Evolutionary conservation across 2,329 filamentous ascomycete genomes (phyloP).

Genomic region (Chaetoscypha palmicola): DNA sequence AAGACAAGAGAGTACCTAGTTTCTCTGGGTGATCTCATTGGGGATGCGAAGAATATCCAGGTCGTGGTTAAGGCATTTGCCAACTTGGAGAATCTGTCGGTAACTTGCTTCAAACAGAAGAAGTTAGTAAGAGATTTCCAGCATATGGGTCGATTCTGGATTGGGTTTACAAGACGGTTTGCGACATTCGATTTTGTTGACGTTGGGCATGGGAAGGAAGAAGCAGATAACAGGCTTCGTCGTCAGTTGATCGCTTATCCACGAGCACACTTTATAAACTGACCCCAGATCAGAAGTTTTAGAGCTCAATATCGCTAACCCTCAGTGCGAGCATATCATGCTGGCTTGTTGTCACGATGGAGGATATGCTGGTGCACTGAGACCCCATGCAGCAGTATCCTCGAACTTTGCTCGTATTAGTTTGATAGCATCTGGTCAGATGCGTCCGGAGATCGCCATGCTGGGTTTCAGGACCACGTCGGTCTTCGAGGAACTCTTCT

Average conservation of each 20-base stretch:
- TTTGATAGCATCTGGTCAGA: slow-evolving; percentile 5
- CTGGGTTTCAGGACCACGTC: slow-evolving; percentile 9
- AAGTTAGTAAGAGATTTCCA: slow-evolving; percentile 36
- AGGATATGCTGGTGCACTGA: slow-evolving; percentile 48
- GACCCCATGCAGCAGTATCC: slow-evolving; percentile 5
- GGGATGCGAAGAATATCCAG: slow-evolving; percentile 6
- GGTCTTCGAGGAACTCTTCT: slow-evolving; percentile 9
- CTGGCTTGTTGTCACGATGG: slow-evolving; percentile 54
- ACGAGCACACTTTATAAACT: neutral
- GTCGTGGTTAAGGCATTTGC: slow-evolving; percentile 49
- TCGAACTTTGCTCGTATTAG: slow-evolving; percentile 2
- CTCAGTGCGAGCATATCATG: slow-evolving; percentile 52
- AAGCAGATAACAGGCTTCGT: slow-evolving; percentile 50
- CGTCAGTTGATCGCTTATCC: slow-evolving; percentile 33
- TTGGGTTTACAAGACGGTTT: slow-evolving; percentile 50
- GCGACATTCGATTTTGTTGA: slow-evolving; percentile 55
- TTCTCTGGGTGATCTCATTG: slow-evolving; percentile 1
- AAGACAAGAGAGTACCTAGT: slow-evolving; percentile 10
- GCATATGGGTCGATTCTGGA: slow-evolving; percentile 45
- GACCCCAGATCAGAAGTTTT: slow-evolving; percentile 23
- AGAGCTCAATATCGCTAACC: slow-evolving; percentile 48
- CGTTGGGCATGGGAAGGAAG: slow-evolving; percentile 49
- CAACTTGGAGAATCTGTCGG: slow-evolving; percentile 43
- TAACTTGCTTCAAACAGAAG: slow-evolving; percentile 39
- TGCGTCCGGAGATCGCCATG: slow-evolving; percentile 2